Conservation (phyloP, 2,329 filamentous ascomycete species). For the Hypoxylon sp. region DNA sequence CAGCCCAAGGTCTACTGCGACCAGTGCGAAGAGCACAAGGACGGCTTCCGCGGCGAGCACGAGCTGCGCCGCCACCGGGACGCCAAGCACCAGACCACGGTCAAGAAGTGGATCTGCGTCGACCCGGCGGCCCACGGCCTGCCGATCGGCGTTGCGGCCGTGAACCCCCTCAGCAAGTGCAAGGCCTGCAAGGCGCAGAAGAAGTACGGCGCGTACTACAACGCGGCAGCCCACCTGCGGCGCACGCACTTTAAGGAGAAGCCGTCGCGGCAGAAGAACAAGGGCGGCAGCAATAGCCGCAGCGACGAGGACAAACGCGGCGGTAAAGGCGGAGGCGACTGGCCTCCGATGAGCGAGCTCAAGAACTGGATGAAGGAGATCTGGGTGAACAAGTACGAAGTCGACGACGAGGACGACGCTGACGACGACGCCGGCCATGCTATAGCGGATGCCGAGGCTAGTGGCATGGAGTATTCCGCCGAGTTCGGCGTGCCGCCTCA, state of each 20-base stretch:
- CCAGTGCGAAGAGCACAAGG: slow-evolving; percentile 76
- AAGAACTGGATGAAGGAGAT: slow-evolving; percentile 71
- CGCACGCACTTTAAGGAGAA: slow-evolving; percentile 86
- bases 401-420: slow-evolving; percentile 53
- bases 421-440: slow-evolving; percentile 55
- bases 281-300: slow-evolving; percentile 48
- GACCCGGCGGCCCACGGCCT: slow-evolving; percentile 61
- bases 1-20: slow-evolving; percentile 78
- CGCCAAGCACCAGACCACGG: slow-evolving; percentile 69
- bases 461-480: slow-evolving; percentile 43
- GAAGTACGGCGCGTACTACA: slow-evolving; percentile 92
- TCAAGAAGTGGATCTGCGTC: slow-evolving; percentile 70
- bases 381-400: slow-evolving; percentile 54
- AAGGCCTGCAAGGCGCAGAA: slow-evolving; percentile 84
- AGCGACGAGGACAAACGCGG: slow-evolving; percentile 63
- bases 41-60: slow-evolving; percentile 88
- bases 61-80: slow-evolving; percentile 78
- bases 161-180: slow-evolving; percentile 79
- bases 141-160: slow-evolving; percentile 60
- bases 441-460: slow-evolving; percentile 41
- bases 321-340: slow-evolving; percentile 65
- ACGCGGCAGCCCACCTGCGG: slow-evolving; percentile 89
- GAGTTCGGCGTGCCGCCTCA: slow-evolving; percentile 37
- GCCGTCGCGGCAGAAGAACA: slow-evolving; percentile 59
- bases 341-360: slow-evolving; percentile 67